phyloP scores from a whole-genome alignment of 148 eudicot genomes.

The Fagopyrum tataricum region DNA sequence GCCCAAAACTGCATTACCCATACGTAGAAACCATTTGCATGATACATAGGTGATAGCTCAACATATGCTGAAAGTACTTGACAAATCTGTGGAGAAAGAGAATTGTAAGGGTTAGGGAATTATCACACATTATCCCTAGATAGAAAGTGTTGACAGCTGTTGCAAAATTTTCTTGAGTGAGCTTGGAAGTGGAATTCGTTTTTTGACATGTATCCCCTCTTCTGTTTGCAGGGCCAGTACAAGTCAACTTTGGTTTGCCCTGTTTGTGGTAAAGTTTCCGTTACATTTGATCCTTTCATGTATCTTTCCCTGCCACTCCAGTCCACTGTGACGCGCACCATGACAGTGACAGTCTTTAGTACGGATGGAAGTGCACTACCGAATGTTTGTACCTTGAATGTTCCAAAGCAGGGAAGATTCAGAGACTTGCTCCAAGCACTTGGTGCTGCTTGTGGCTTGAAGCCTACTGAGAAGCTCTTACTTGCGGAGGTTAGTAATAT shows the following conservation, averaged over 20 bases:
- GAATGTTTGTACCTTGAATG: slow-evolving; percentile 65
- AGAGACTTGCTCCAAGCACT: slow-evolving; percentile 90
- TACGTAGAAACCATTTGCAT: not conserved
- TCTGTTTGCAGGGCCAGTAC: slow-evolving; percentile 82
- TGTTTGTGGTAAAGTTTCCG: slow-evolving; percentile 69
- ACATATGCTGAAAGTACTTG: not conserved
- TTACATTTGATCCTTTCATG: slow-evolving; percentile 99
- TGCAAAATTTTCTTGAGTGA: not conserved
- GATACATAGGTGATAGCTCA: not conserved
- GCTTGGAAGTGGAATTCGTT: not conserved
- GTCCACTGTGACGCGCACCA: slow-evolving; percentile 64
- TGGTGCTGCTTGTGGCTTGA: slow-evolving; percentile 66
- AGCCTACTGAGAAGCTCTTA: slow-evolving; percentile 82
- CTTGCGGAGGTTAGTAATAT: slow-evolving; percentile 71
- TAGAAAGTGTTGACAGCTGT: not conserved
- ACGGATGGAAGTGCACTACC: slow-evolving; percentile 81
- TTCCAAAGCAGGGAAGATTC: slow-evolving; percentile 91
- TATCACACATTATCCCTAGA: not conserved
- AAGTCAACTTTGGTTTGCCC: slow-evolving; percentile 95
- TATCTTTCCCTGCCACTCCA: slow-evolving; percentile 96
- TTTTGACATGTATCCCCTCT: not conserved
- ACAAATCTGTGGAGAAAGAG: not conserved
- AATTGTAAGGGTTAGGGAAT: not conserved
- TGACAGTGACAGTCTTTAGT: slow-evolving; percentile 79
- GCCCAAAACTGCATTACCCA: not conserved